Base-by-base conservation (phyloP, 2,329 filamentous ascomycete genomes). In the Sporothrix mexicana region DNA sequence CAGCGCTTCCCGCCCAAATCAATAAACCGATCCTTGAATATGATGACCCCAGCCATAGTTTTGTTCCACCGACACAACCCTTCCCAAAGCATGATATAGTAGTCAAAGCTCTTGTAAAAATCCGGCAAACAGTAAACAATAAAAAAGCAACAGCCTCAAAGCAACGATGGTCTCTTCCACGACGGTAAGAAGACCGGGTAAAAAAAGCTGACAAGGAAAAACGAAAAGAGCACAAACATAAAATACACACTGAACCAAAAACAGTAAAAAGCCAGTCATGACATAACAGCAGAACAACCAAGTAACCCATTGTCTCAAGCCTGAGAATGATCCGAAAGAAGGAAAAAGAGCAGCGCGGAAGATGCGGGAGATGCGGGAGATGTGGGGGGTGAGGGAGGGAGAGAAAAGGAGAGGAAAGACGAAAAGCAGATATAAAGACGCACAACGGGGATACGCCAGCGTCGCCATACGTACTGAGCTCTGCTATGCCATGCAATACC, bases 201-300 rank as follows among this genome's bases (percentile, higher is more conserved):
- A 69, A 59, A 61, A 73, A 36, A 41, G 66, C 79, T 12, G 43
- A 10, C 45, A 43, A 69, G 23, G 59, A 53, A 20, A 45, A 15
- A 55, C 20, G 23, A 51, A 53, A 20, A 45, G 10, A 55, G 20
- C 55, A 3, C 20, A 57, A 64, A 51, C 13, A 66, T 59, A 71
- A 73, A 30, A 64, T 41, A 70, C 57, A 72, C 9, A 71, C 43
- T 47, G 47, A 69, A 55, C 62, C 55, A 43, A 66, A 23, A 53
- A 70, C 15, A 61, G 64, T 47, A 57, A 23, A 9, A 20, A 67
- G 49, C 69, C 69, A 73, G 69, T 62, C 73, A 43, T 71, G 20
- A 69, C n/a, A 17, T 43, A 71, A 69, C 20, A 55, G 43, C 51
- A 55, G 15, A 25, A 30, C 61, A 70, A 20, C 23, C 61, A 57